Evolutionary conservation across 2,329 filamentous ascomycete species (phyloP).

Genomic region (Xylaria multiplex): DNA sequence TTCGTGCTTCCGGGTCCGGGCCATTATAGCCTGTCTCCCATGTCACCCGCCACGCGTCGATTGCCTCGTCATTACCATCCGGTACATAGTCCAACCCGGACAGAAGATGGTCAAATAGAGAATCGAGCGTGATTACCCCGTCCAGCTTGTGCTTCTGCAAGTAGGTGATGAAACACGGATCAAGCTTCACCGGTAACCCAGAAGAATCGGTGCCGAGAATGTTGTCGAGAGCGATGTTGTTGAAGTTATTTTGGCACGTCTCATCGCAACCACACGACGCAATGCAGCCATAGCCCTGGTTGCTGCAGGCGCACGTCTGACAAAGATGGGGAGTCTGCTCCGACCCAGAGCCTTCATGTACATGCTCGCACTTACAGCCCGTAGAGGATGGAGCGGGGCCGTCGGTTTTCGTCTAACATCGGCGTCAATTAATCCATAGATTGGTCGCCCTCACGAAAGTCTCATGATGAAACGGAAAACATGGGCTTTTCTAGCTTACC

Average conservation of each 20-base stretch:
- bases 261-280: constrained; percentile 39
- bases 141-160: constrained; percentile 30
- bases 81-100: constrained; percentile 35
- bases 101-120: constrained; percentile 36
- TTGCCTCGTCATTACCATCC: constrained; percentile 34
- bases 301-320: constrained; percentile 33
- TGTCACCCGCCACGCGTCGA: constrained; percentile 36
- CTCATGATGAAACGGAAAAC: background rate
- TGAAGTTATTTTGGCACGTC: constrained; percentile 39
- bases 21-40: constrained; percentile 35
- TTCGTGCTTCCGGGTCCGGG: constrained; percentile 33
- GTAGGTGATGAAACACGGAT: constrained; percentile 34
- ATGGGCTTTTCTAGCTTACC: constrained; percentile 24
- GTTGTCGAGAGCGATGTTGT: constrained; percentile 34
- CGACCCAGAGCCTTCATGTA: constrained; percentile 13
- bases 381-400: constrained; percentile 13
- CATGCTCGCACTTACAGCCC: constrained; percentile 30
- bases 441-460: background rate
- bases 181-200: constrained; percentile 19
- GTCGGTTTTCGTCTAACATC: constrained; percentile 28
- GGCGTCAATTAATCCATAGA: constrained; percentile 19
- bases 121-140: constrained; percentile 33
- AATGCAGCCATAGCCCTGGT: constrained; percentile 37
- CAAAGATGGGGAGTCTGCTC: constrained; percentile 27
- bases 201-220: constrained; percentile 30